These are phyloP conservation scores for Atractiella rhizophila DNA, from an alignment of 768 basidiomycete species.

Conservation along the genomic window DNA sequence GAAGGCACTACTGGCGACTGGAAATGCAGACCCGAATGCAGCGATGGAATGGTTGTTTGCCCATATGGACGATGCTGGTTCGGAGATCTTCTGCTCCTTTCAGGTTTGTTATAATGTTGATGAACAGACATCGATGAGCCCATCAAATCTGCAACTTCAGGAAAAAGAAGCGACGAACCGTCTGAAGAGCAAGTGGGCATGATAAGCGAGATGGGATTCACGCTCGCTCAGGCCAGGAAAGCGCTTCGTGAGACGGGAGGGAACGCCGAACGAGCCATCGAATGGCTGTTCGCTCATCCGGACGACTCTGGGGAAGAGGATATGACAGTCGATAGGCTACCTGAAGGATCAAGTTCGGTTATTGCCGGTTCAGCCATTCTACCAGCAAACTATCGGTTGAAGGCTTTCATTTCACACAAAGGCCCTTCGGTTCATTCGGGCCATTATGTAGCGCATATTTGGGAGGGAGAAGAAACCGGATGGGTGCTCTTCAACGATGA, in stretches of 20 bases:
- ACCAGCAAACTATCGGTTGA: constrained; percentile 54
- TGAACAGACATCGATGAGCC: constrained; percentile 60
- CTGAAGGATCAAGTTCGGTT: constrained; percentile 17
- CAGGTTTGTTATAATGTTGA: not conserved
- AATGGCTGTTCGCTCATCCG: constrained; percentile 87
- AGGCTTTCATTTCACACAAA: constrained; percentile 92
- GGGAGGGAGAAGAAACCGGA: constrained; percentile 25
- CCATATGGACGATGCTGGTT: constrained; percentile 86
- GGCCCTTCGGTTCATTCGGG: constrained; percentile 85
- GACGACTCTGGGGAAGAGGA: constrained; percentile 52
- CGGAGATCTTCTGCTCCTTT: constrained; percentile 11
- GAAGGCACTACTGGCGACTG: constrained; percentile 72
- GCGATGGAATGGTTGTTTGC: constrained; percentile 92
- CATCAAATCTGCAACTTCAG: constrained; percentile 19
- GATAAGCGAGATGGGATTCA: constrained; percentile 84
- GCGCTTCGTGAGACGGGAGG: constrained; percentile 58
- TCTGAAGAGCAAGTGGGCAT: constrained; percentile 42
- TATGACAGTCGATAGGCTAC: no score
- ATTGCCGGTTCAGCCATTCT: constrained; percentile 32
- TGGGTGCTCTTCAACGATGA: constrained; percentile 95
- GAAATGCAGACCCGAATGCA: constrained; percentile 37
- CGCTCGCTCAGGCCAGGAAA: constrained; percentile 51
- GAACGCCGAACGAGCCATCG: constrained; percentile 60
- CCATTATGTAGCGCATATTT: constrained; percentile 69
- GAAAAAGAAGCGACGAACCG: constrained; percentile 29